Evolutionary conservation across 139 green algal species (phyloP), one percentile per base, ranked within the genome.

Genomic region (Chlamydomonas sphaeroides): DNA sequence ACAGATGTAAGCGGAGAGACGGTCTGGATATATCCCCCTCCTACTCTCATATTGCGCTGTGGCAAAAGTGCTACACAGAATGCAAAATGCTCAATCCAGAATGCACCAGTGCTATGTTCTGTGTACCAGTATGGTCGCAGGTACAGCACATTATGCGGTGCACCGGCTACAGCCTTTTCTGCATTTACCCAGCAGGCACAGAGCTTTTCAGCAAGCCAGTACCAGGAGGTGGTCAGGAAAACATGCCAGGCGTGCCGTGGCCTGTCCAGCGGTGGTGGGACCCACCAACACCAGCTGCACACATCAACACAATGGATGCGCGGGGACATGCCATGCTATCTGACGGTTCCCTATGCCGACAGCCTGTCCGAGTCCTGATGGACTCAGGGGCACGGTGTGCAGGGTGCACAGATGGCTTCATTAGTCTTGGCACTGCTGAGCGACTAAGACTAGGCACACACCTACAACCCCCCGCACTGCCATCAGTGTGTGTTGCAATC

Each of bases 221-320:
- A 25, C 7, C 2, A 4, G 57, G 26, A 15, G 4, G 33, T 14
- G 28, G 26, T 38, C 10, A 14, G 45, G 11, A 53, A 10, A 10
- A 53, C 11, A 21, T 53, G 45, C 21, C 5, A 17, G 65, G 38
- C 2, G 18, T 35, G 5, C 65, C 65, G 1, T 53, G 36, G 65
- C 41, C 41, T 39, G 41, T 74, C 2, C 67, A 74, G 30, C 8
- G 59, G 3, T 74, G 68, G 68, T 77, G 65, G 10, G 68, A 77
- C 45, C 45, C 68, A 15, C 68, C 45, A 45, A n/a, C n/a, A n/a
- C n/a, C n/a, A n/a, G n/a, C n/a, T n/a, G n/a, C n/a, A n/a, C n/a
- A n/a, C n/a, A n/a, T n/a, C n/a, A n/a, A n/a, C n/a, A n/a, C n/a
- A n/a, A n/a, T n/a, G n/a, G n/a, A n/a, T n/a, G n/a, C n/a, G n/a